phyloP scores from a whole-genome alignment of 139 green algal genomes.

The Picochlorum sp. region DNA sequence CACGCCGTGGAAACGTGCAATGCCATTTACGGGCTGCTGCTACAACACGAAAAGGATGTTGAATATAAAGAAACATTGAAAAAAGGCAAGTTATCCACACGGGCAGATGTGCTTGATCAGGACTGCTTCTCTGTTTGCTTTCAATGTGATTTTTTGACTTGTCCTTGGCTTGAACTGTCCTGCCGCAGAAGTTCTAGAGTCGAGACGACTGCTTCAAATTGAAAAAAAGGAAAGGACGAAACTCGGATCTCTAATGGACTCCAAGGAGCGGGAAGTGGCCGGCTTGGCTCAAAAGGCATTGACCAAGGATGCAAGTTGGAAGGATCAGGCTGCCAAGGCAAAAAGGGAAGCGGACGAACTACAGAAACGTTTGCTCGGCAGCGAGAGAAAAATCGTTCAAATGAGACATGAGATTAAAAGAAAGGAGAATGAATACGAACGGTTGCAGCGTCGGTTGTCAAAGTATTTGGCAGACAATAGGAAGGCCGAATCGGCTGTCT shows the following conservation, averaged over 20 bases:
- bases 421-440: conserved; percentile 40
- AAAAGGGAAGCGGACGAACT: conserved; percentile 15
- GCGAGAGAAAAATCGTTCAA: conserved; percentile 28
- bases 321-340: conserved; percentile 14
- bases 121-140: too few relatives aligned
- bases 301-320: conserved; percentile 2
- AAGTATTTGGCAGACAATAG: conserved; percentile 25
- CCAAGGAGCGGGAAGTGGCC: conserved; percentile 36
- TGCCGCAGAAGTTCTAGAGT: conserved; percentile 15
- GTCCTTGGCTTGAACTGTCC: background rate
- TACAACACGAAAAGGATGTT: conserved; percentile 26
- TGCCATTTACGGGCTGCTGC: conserved; percentile 27
- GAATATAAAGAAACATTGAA: conserved; percentile 19
- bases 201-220: conserved; percentile 8
- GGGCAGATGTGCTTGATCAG: too few relatives aligned
- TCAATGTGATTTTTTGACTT: background rate
- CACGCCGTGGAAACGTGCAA: conserved; percentile 25
- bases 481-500: conserved; percentile 14
- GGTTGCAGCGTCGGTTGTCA: conserved; percentile 31
- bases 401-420: conserved; percentile 42
- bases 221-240: conserved; percentile 12
- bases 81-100: too few relatives aligned
- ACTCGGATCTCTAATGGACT: conserved; percentile 13
- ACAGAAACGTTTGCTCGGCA: background rate
- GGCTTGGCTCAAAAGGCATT: conserved; percentile 17